phyloP scores from a whole-genome alignment of 441 rosid species.

The Mallotus japonicus region DNA sequence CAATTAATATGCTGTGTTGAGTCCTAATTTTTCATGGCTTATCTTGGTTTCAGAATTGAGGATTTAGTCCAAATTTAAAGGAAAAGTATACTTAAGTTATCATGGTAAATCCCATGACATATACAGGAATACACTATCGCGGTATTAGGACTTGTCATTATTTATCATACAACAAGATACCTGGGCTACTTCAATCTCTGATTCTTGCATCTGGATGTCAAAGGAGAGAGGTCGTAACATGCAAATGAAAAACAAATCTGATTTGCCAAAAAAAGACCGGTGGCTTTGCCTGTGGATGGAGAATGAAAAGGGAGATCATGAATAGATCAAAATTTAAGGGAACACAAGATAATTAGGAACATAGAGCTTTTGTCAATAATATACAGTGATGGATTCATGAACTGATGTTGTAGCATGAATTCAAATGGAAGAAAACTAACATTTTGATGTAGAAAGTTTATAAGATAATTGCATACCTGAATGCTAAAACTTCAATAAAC shows the following conservation, averaged over 20 bases:
- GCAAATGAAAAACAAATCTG: constrained; percentile 62
- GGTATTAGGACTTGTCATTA: background rate
- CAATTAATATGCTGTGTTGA: background rate
- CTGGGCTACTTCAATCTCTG: constrained; percentile 58
- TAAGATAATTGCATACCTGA: constrained; percentile 46
- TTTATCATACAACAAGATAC: constrained; percentile 26
- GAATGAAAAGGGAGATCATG: background rate
- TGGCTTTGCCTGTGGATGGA: constrained; percentile 62
- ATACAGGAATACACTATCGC: background rate
- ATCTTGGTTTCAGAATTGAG: background rate
- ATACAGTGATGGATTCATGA: background rate
- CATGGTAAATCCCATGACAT: background rate
- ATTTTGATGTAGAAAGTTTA: background rate
- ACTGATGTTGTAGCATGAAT: background rate
- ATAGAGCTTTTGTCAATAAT: background rate
- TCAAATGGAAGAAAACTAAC: background rate
- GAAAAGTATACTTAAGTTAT: background rate
- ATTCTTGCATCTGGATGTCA: constrained; percentile 46
- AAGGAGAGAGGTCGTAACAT: constrained; percentile 46
- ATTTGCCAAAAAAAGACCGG: constrained; percentile 50
- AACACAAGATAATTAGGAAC: background rate
- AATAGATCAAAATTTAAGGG: background rate
- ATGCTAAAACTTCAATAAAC: constrained; percentile 60
- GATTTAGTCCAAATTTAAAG: background rate
- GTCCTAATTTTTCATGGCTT: background rate